A percentile compares a stretch with the other conserved stretches of the same genome.
These are phyloP conservation scores for Trametes sp. DNA, from an alignment of 1,284 basidiomycete genomes.

Conservation along the genomic window DNA sequence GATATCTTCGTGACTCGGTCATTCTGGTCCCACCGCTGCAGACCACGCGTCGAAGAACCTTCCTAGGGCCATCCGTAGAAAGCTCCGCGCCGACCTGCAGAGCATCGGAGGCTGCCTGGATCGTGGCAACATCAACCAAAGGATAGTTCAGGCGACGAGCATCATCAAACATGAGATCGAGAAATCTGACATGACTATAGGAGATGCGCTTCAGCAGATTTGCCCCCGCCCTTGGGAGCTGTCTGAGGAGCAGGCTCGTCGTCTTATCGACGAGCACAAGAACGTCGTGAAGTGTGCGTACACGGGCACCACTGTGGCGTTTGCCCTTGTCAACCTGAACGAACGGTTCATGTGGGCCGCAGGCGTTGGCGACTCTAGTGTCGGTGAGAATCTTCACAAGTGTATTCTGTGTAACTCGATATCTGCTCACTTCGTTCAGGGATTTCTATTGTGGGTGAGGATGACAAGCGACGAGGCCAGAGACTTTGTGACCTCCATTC, in stretches of 20 bases:
- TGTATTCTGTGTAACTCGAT: neutral
- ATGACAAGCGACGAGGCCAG: constrained; percentile 2
- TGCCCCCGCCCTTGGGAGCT: constrained; percentile 9
- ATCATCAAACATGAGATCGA: constrained; percentile 8
- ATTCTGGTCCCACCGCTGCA: neutral
- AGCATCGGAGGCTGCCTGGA: neutral
- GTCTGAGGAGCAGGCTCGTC: constrained; percentile 2
- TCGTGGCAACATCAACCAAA: neutral
- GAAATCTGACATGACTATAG: constrained; percentile 5
- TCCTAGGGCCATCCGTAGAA: neutral
- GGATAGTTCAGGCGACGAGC: too few relatives aligned
- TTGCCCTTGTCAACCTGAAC: constrained; percentile 10
- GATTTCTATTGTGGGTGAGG: neutral
- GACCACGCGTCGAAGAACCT: constrained; percentile 5
- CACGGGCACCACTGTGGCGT: constrained; percentile 3
- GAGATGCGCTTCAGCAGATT: neutral
- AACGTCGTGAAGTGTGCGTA: constrained; percentile 2
- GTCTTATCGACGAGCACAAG: neutral
- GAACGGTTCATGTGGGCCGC: constrained; percentile 13
- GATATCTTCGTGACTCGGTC: neutral
- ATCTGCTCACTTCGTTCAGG: neutral
- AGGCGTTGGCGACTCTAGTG: constrained; percentile 17
- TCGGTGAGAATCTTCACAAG: constrained; percentile 2
- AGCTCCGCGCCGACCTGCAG: neutral
- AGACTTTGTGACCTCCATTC: constrained; percentile 12